Evolutionary conservation across 331 rosid genomes (phyloP), one percentile per base, ranked within the genome.

Genomic region (Malus hybrid): DNA sequence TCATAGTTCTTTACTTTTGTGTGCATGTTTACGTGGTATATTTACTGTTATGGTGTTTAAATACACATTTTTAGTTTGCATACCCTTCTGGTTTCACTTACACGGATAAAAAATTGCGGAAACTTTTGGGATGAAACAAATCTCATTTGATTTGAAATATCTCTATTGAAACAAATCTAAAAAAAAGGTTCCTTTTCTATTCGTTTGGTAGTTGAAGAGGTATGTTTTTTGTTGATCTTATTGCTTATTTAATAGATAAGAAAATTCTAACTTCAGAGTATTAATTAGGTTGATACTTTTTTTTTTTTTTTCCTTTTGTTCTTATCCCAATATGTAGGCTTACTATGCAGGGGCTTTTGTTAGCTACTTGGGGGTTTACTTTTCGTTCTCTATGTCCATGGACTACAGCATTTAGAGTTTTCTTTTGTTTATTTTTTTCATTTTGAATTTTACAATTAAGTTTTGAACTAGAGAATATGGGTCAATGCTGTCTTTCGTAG

Each of bases 401-500:
- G 34, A 5, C n/a, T 32, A 67, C 20, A 28, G 5, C 30, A 3
- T 73, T 6, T 32, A 9, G 70, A 44, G 33, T 30, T 69, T 44
- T 60, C n/a, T 56, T 39, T 58, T 7, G 5, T 66, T 42, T 16
- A 5, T 29, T 32, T 1, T 13, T 11, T 3, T 42, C 33, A 1
- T 16, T 76, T 44, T 9, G 28, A 9, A 42, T 44, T 39, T 39
- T 60, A 26, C 42, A 39, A 16, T 32, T 16, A 18, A 14, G 12
- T 5, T 22, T 10, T 48, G 44, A 55, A 53, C 8, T 29, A 15
- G 74, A 29, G 28, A 48, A 39, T 24, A 7, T 52, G 22, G 32
- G 28, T 18, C 13, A 48, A 1, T 66, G 5, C 66, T 60, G 19
- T 66, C 70, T 73, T 65, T 83, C 69, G 36, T 86, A 95, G 99